Base-by-base conservation (phyloP, 768 basidiomycete genomes). In the Plicaturopsis crispa region DNA sequence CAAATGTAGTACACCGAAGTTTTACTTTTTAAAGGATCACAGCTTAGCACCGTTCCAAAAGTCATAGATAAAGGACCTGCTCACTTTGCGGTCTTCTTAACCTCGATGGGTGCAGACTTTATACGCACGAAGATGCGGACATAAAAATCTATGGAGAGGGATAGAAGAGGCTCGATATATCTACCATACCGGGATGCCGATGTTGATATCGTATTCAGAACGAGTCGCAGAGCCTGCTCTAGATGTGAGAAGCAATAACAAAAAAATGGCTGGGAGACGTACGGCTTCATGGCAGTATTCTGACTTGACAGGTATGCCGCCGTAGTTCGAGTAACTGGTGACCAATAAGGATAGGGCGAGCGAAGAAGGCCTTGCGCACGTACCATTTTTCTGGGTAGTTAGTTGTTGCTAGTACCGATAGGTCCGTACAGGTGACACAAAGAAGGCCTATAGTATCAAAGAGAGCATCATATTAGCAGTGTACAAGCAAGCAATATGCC, bases 381-480 rank as follows among this genome's bases (percentile, higher is more conserved):
- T 49, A 90, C 94, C 90, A 92, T 77, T 99, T 99, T 57, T 99
- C 96, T 3, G 93, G 84, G 56, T 86, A 96, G 55, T 97, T 97
- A 8, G 74, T 80, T 2, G 91, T 92, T 1, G 93, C 96, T 17
- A 98, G 70, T 7, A 99, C 92, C 5, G 91, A 77, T 43, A 96
- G 68, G 57, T 99, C 96, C 1, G 96, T 99, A 61, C 96, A 98
- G 18, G 96, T 99, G 26, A 99, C 82, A 50, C 89, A 92, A 2
- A 99, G 67, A 21, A 99, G 62, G 36, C 94, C 92, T 92, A 33
- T 28, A 18, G 4, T 16, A 6, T 23, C 19, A 1, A 38, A 18
- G n/a, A 17, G 14, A 11, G n/a, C 3, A 16, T 18, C 3, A 18
- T 14, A 17, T 4, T 17, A 21, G 17, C 33, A 20, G 31, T 4